Evolutionary conservation across 306 rosid genomes (phyloP), one percentile per base, ranked within the genome.

Genomic region (Fragaria vesca): DNA sequence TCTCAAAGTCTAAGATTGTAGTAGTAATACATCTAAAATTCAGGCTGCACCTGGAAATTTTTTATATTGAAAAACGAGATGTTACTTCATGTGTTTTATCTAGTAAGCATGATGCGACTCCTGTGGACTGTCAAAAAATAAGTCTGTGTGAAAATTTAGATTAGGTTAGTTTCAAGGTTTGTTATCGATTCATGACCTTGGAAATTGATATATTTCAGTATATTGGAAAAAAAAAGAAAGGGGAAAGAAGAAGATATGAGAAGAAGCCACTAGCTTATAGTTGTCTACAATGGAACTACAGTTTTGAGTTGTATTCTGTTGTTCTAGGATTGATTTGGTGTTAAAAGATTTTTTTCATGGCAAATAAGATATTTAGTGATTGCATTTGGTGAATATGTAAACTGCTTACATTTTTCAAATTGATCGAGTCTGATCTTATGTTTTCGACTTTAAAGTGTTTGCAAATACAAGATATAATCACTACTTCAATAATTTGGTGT

Each of bases 381-480:
- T 57, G 54, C 66, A 6, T 70, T 69, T 26, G 74, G 60, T 73
- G 67, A 8, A 55, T 21, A 40, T 38, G 16, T 73, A 73, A 54
- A 38, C 21, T 36, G 51, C 51, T 1, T 73, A 6, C 18, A 52
- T 38, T 13, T 57, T 24, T 52, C n/a, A 20, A 72, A 40, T 55
- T 73, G 52, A 21, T 4, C 10, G 9, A 16, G 54, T 73, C 7
- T 73, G 13, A 24, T 24, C 5, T 15, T 24, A 7, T 45, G n/a
- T 26, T 24, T 69, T 46, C 15, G 5, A 66, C 18, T 69, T 15
- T 16, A 32, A 24, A 69, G 57, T 69, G 18, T 4, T 69, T 69
- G n/a, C 36, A 47, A 26, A 46, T 47, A 24, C 60, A 57, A 15
- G 50, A 73, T 15, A 73, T 15, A 16, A 34, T 54, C 16, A 12